Base-by-base conservation (phyloP, 1,284 basidiomycete genomes). In the Cutaneotrichosporon arboriforme region DNA sequence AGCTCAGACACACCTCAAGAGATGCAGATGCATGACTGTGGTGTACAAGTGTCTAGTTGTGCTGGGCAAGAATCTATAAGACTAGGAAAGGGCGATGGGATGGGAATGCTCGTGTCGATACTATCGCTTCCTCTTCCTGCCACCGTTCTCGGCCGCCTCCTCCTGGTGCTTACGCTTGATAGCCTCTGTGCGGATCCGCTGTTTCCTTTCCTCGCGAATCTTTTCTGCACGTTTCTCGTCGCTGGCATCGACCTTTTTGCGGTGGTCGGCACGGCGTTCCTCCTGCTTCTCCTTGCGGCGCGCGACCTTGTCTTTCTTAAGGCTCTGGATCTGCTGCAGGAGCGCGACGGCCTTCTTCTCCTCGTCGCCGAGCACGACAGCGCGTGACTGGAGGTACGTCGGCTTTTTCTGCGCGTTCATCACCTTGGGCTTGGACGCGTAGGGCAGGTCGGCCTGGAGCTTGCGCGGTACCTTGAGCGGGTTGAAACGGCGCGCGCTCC, bases 281-380 rank as follows among this genome's bases (percentile, higher is more conserved):
- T 80, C 81, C 76, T 94, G 88, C 78, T 92, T 93, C 72, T 87
- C 88, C 66, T 82, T 84, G 65, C 91, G 77, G 64, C 84, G 79
- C 37, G 73, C 77, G 1, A 88, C 80, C 76, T 94, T 89, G 65
- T 92, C 92, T 75, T 92, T 93, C 53, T 90, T 80, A 63, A 99
- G 77, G 7, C 92, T 90, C 52, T 89, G 84, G 65, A 97, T 92
- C 78, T 97, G 93, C 74, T 98, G 94, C 68, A 99, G 73, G 36
- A 97, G 76, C n/a, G 88, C 86, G 21, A 97, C 78, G 0, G 94
- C 92, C 69, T 85, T 87, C 79, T 87, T 90, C 79, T 98, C 94
- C 67, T 96, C 90, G 2, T 89, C 87, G 69, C 94, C 89, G 79
- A 98, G 81, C 40, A 99, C 85, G 15, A 97, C 93, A 0, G 94